phyloP scores from a whole-genome alignment of 108 stramenopile genomes.

The Pseudonitzschia multiseries region DNA sequence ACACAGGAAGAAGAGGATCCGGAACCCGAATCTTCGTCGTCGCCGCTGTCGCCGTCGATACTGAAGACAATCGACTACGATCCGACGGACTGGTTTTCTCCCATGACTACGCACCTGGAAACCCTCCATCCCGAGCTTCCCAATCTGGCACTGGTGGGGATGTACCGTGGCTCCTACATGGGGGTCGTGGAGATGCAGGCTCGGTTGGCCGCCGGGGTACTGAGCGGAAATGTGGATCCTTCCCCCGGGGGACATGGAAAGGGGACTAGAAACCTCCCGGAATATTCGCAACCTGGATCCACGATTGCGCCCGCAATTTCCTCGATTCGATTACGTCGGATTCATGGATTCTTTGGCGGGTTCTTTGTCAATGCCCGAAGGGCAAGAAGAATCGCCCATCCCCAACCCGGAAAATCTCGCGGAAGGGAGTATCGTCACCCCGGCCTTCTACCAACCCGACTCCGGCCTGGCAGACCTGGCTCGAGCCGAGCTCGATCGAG shows the following conservation, averaged over 20 bases:
- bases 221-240: constrained; percentile 46
- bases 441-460: constrained; percentile 56
- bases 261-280: constrained; percentile 39
- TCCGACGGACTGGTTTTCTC: constrained; percentile 42
- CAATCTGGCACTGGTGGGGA: constrained; percentile 60
- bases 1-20: constrained; percentile 5
- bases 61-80: constrained; percentile 53
- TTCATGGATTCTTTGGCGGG: constrained; percentile 52
- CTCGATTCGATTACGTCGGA: constrained; percentile 60
- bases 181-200: constrained; percentile 71
- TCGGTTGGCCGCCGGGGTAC: constrained; percentile 41
- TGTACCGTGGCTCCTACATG: constrained; percentile 75
- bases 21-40: too few species aligned
- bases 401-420: constrained; percentile 13
- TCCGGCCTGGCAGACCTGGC: constrained; percentile 16
- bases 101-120: constrained; percentile 54
- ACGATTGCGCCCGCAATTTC: constrained; percentile 54
- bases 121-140: constrained; percentile 59
- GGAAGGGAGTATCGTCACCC: constrained; percentile 48
- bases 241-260: constrained; percentile 18
- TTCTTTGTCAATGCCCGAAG: constrained; percentile 22
- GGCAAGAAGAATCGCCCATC: too few species aligned
- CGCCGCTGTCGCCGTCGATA: too few species aligned
- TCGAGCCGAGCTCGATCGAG: constrained; percentile 35
- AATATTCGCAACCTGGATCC: constrained; percentile 45